Evolutionary conservation across 768 basidiomycete genomes (phyloP), one percentile per base, ranked within the genome.

Genomic region (Sarcodon aspratus): DNA sequence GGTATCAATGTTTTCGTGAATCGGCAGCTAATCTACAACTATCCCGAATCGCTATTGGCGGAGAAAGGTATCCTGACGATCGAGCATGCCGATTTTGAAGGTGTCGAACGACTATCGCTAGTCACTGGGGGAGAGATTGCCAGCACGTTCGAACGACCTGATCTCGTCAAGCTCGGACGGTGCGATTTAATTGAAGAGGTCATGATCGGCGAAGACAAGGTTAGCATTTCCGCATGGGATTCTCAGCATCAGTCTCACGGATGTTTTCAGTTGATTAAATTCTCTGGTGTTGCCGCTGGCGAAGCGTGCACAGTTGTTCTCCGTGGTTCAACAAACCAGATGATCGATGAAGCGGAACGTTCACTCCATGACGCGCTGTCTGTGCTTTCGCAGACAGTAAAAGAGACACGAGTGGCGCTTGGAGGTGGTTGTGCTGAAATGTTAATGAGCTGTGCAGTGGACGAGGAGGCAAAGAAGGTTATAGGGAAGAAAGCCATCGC

Each of bases 141-240:
- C 0, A 88, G 84, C 56, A 96, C 95, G 0, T 99, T 98, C 59
- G 95, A 95, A 46, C 73, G 85, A 36, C 91, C 94, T 0, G 89
- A 94, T 57, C 76, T 88, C 27, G 91, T 97, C 50, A 92, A 90
- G 63, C 79, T 99, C 10, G 96, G 96, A 6, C 74, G 73, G 36
- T 98, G 95, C 61, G 95, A 97, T 54, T 62, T 93, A 53, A 96
- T 99, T 49, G 96, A 98, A 68, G 96, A 99, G 69, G 85, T 98
- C 57, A 97, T 99, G 76, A 97, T 99, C 55, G 96, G 96, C 13
- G 96, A 99, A 69, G 96, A 99, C 66, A 96, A 93, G 80, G 95
- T 92, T 51, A 18, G 71, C 48, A 15, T 15, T 8, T 36, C 36
- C 15, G 17, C 47, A 6, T 27, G 4, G 17, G 12, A 15, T 15